phyloP scores from a whole-genome alignment of 1,139 yeast species.

The Candida neerlandica region DNA sequence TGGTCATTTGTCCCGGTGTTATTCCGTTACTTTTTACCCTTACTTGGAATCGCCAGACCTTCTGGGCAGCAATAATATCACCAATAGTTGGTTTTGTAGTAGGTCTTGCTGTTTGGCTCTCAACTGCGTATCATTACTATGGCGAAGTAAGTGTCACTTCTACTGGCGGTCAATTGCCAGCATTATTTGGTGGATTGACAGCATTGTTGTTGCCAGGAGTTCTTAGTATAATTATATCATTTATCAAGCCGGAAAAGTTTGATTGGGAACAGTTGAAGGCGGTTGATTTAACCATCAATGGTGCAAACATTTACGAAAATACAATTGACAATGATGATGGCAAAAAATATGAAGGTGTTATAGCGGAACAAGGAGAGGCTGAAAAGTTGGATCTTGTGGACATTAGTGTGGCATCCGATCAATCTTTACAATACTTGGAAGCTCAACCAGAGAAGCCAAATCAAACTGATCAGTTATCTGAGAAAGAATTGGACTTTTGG shows the following conservation, averaged over 20 bases:
- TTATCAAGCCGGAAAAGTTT: slow-evolving; percentile 28
- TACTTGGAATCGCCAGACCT: slow-evolving; percentile 35
- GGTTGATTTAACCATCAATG: slow-evolving; percentile 24
- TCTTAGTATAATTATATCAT: slow-evolving; percentile 27
- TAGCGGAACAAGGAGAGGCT: slow-evolving; percentile 6
- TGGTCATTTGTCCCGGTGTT: slow-evolving; percentile 39
- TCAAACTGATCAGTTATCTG: slow-evolving; percentile 3
- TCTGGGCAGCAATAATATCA: slow-evolving; percentile 28
- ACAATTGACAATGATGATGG: slow-evolving; percentile 6
- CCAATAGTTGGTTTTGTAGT: slow-evolving; percentile 27
- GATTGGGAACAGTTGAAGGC: slow-evolving; percentile 33
- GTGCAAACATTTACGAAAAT: slow-evolving; percentile 8
- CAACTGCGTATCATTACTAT: slow-evolving; percentile 27
- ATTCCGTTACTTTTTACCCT: slow-evolving; percentile 35
- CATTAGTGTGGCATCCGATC: background rate
- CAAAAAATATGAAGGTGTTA: slow-evolving; percentile 11
- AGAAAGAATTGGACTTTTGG: slow-evolving; percentile 6
- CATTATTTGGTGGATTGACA: slow-evolving; percentile 33
- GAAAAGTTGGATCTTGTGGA: background rate
- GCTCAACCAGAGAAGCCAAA: background rate
- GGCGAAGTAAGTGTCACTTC: slow-evolving; percentile 26
- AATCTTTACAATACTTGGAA: slow-evolving; percentile 1
- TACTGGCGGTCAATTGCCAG: slow-evolving; percentile 35
- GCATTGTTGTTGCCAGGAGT: slow-evolving; percentile 36
- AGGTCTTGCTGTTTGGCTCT: slow-evolving; percentile 29